A percentile compares a stretch with the other conserved stretches of the same genome.
phyloP scores from a whole-genome alignment of 177 flowering plant species.

The Vitis hybrid region DNA sequence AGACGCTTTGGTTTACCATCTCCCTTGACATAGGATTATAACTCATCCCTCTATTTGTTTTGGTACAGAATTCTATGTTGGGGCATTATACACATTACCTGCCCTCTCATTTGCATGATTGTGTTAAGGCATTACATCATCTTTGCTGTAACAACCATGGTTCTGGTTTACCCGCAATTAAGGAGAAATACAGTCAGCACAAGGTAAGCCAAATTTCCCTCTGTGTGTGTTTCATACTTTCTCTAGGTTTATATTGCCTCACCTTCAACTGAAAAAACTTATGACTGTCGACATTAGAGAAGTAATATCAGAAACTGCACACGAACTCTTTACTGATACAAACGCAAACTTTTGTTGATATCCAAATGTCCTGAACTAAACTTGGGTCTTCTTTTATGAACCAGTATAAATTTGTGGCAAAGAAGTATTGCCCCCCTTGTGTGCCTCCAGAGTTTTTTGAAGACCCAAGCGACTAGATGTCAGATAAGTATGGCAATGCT shows the following conservation, averaged over 20 bases:
- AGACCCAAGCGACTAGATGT: conserved; percentile 23
- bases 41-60: background rate
- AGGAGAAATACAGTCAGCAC: conserved; percentile 95
- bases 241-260: background rate
- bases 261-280: no score
- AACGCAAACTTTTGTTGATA: no score
- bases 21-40: no score
- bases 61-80: conserved; percentile 73
- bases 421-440: conserved; percentile 72
- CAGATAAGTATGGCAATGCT: conserved; percentile 19
- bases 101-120: conserved; percentile 60
- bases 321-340: no score
- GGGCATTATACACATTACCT: conserved; percentile 77
- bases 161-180: conserved; percentile 72
- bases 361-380: background rate
- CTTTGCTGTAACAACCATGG: conserved; percentile 46
- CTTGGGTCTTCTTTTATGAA: background rate
- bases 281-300: no score
- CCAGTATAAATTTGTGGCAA: conserved; percentile 94
- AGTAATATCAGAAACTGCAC: no score
- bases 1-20: no score
- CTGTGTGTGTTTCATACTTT: background rate
- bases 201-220: conserved; percentile 50
- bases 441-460: conserved; percentile 76
- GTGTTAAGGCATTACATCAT: conserved; percentile 75